Base-by-base conservation (phyloP, 2,329 filamentous ascomycete genomes). In the Zalaria sp. region DNA sequence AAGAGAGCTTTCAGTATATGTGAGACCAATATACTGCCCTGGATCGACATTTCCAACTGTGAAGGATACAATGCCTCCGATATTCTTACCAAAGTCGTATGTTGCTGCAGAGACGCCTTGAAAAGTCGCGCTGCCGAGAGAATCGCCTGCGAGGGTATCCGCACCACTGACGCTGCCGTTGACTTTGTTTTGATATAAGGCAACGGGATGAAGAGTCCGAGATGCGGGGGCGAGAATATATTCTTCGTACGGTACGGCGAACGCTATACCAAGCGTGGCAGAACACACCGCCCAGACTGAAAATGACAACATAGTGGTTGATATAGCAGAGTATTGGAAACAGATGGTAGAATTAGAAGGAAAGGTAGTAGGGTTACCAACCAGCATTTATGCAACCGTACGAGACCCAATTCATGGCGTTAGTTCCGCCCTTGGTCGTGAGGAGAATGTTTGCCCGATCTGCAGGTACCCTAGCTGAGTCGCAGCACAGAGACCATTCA, bases 181-280 rank as follows among this genome's bases (percentile, higher is more conserved):
- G 44, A 57, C 57, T 45, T 59, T 48, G 40, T 49, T 57, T 27
- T 58, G 53, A 48, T 63, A 59, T 4, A 66, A 54, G 0, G 61
- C 61, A 18, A 55, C 47, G 0, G 59, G 59, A 39, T 55, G 48
- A 3, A 62, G 40, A 0, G 53, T 61, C 27, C 62, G 52, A 8
- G 61, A 64, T n/a, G 46, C 49, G 0, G 62, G 62, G 1, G 62
- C 60, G 2, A 66, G 51, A 27, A 66, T 66, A 45, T 65, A 65
- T 39, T 65, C 48, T 5, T 59, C 53, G 38, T 66, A 65, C 26
- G 48, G 47, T 25, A 53, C 51, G 6, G 53, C 51, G 4, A 38
- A 32, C 27, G 38, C 38, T 4, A 42, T 25, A 5, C 41, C 36
- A 25, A n/a, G 4, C 5, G 34, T 25, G 25, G 36, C 36, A 18